Evolutionary conservation across 2,329 filamentous ascomycete genomes (phyloP).

Genomic region (Exophiala dermatitidis): DNA sequence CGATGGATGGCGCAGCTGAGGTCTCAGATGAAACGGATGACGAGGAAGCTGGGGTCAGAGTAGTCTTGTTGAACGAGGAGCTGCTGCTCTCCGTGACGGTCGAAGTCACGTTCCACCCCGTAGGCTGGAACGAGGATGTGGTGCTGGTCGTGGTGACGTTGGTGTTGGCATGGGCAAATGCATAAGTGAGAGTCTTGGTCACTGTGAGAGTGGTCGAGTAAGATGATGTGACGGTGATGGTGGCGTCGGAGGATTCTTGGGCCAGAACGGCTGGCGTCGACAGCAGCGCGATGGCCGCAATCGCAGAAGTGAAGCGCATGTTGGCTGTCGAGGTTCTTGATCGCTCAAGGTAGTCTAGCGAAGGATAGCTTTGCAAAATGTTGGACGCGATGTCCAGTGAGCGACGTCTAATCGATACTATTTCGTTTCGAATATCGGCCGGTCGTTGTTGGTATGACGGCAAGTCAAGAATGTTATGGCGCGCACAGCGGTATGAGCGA

Average conservation of each 20-base stretch:
- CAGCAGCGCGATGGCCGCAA: constrained; percentile 15
- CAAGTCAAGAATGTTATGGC: neutral
- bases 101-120: constrained; percentile 11
- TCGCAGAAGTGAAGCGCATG: constrained; percentile 19
- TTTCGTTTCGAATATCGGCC: neutral
- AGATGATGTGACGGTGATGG: constrained; percentile 17
- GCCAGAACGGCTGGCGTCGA: constrained; percentile 13
- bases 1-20: constrained; percentile 10
- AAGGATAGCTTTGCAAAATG: neutral
- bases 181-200: constrained; percentile 20
- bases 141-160: constrained; percentile 13
- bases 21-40: constrained; percentile 4
- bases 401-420: too few species aligned
- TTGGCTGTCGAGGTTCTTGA: constrained; percentile 1
- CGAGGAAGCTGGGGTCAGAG: constrained; percentile 11
- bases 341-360: neutral
- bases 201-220: constrained; percentile 20
- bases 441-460: constrained; percentile 1
- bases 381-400: too few species aligned
- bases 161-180: neutral
- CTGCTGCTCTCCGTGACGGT: neutral
- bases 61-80: constrained; percentile 12
- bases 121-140: constrained; percentile 6
- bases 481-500: constrained; percentile 15
- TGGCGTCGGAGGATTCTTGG: constrained; percentile 8